A percentile compares a stretch with the other conserved stretches of the same genome.
Evolutionary conservation across 2,329 filamentous ascomycete genomes (phyloP).

Genomic region (Exophiala viscosa): DNA sequence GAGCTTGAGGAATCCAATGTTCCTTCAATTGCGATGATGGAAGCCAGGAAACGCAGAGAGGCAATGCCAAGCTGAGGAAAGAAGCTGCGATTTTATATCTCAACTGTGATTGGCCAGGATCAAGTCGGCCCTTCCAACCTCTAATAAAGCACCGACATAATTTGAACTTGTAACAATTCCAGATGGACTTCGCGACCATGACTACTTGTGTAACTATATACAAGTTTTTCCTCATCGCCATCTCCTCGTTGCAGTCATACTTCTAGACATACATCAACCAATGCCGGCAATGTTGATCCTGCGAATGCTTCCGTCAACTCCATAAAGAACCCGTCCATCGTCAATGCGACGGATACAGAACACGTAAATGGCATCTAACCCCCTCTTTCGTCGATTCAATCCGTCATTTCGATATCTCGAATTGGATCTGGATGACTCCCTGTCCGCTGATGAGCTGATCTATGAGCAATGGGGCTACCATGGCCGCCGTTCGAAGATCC

Average conservation of each 20-base stretch:
- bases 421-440: slow-evolving; percentile 23
- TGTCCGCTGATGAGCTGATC: slow-evolving; percentile 14
- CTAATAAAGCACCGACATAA: too few relatives aligned
- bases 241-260: too few relatives aligned
- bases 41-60: background rate
- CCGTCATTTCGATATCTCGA: slow-evolving; percentile 24
- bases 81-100: slow-evolving; percentile 1
- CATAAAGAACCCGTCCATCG: too few relatives aligned
- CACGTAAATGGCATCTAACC: background rate
- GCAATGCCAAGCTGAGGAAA: background rate
- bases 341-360: background rate
- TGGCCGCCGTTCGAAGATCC: slow-evolving; percentile 7
- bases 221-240: too few relatives aligned
- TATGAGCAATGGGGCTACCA: slow-evolving; percentile 9
- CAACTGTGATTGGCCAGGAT: background rate
- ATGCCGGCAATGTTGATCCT: too few relatives aligned
- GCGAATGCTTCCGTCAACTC: too few relatives aligned
- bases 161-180: too few relatives aligned
- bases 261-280: too few relatives aligned
- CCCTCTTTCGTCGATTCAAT: slow-evolving; percentile 4
- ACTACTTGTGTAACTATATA: too few relatives aligned
- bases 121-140: too few relatives aligned
- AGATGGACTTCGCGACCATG: too few relatives aligned
- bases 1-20: slow-evolving; percentile 6
- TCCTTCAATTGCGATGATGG: slow-evolving; percentile 3